Base-by-base conservation (phyloP, 139 green algal genomes). In the Coelastrella sp. region DNA sequence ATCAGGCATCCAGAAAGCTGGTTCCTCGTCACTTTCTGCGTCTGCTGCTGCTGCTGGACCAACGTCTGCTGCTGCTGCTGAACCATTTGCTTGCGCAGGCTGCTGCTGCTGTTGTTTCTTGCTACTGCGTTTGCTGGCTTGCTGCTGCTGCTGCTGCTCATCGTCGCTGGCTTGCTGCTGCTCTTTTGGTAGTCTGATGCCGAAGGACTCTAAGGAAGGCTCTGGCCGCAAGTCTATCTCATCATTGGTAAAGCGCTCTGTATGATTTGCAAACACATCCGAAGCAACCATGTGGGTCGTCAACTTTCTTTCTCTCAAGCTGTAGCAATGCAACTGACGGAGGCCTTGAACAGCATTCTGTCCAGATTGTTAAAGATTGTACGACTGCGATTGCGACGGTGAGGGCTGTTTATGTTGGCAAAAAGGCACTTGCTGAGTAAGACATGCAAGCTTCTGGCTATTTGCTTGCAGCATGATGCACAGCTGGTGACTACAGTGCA, bases 171-270 rank as follows among this genome's bases (percentile, higher is more conserved):
- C 7, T 60, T 83, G 56, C 87, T 86, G 87, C 64, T 60, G 47
- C 83, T 73, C 58, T 54, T 90, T 90, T 22, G 77, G 78, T 54
- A 77, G 14, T 76, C 47, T 88, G 66, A 91, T 71, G 88, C 88
- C 88, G 61, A 91, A 88, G 5, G 80, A 88, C 71, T 83, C 80
- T 19, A 91, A 59, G 0, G 80, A 78, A 22, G 94, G 94, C 90
- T 97, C 95, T 22, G 95, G 91, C 85, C 93, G 90, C 4, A 97
- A 81, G 85, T 97, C 96, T 56, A 93, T 85, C 86, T 96, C 22
- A 88, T 97, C 96, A 0, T 83, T 77, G 6, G 94, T 73, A 75
- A 96, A 97, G 5, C 92, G 92, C 71, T 95, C 94, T 96, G 93
- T 79, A 66, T 73, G 60, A 4, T 47, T 47, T 47, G 32, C 32